Base-by-base conservation (phyloP, 176 grass and related monocot species). In the Pontederia crassipes region DNA sequence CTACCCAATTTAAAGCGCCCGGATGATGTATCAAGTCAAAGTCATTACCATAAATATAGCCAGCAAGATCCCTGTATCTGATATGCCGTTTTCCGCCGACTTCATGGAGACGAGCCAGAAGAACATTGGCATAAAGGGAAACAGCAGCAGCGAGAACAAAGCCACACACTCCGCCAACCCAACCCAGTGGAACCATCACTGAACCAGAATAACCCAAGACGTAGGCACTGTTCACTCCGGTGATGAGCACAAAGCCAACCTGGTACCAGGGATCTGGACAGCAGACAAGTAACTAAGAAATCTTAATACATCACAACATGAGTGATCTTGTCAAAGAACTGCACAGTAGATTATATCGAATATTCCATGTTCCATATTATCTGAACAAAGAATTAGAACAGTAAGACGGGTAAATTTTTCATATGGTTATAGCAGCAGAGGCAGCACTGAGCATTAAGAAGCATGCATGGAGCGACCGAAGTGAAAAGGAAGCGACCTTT, bases 231-330 rank as follows among this genome's bases (percentile, higher is more conserved):
- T 92, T 98, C 63, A 98, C 84, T 15, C 93, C 87, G 0, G 93
- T 98, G 52, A 81, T 98, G 55, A 98, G 84, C 52, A 98, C 16
- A 50, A 98, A 98, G 35, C 81, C 93, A 77, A 81, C 79, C 59
- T 98, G 93, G 56, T 98, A 98, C 93, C 93, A 98, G 62, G 93
- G 93, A 83, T 98, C 93, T 98, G 87, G 55, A 91, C 69, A 62
- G 48, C 26, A 52, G 53, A 28, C 40, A 57, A 8, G 54, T 28
- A 52, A 12, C 29, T 27, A 48, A 68, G 28, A 62, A 55, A 2
- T 15, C 9, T 46, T 16, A 1, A 14, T 12, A 55, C 52, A 7
- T 40, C 6, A 55, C 8, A 55, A 28, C 15, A 57, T 45, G 46
- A 17, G 13, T 20, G 5, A 8, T 54, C 26, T 17, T 40, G 17